These are phyloP conservation scores for Spiromastix sp. DNA, from an alignment of 2,329 filamentous ascomycete species.

Conservation along the genomic window DNA sequence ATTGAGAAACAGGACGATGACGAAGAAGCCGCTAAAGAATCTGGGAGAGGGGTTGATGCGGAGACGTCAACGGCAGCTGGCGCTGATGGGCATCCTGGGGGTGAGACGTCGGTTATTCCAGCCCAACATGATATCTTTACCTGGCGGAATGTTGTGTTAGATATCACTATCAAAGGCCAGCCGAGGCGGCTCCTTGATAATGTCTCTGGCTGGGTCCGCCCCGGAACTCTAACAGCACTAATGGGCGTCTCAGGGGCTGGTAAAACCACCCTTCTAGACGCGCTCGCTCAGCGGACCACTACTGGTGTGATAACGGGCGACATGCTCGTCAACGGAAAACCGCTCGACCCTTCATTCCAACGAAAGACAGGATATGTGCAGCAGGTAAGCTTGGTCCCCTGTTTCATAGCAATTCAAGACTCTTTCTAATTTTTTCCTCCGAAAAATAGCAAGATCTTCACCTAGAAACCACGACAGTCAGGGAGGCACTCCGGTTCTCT, in stretches of 20 bases:
- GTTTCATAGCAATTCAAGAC: no score
- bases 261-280: constrained; percentile 52
- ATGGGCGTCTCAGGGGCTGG: constrained; percentile 56
- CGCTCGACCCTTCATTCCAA: constrained; percentile 49
- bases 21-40: constrained; percentile 7
- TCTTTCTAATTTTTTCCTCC: no score
- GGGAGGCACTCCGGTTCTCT: constrained; percentile 76
- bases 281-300: constrained; percentile 46
- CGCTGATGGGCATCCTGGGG: constrained; percentile 9
- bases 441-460: constrained; percentile 73
- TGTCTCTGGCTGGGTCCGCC: constrained; percentile 46
- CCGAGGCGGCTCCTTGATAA: constrained; percentile 43
- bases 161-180: constrained; percentile 42
- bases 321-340: constrained; percentile 54
- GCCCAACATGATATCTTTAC: constrained; percentile 33
- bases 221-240: constrained; percentile 44
- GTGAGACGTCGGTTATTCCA: constrained; percentile 16
- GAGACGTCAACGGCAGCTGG: not conserved
- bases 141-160: constrained; percentile 48
- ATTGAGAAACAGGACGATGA: constrained; percentile 6
- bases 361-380: constrained; percentile 58
- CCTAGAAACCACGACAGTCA: constrained; percentile 70
- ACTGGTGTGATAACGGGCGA: constrained; percentile 56
- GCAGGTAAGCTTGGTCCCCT: no score
- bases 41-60: not conserved